Base-by-base conservation (phyloP, 2,329 filamentous ascomycete species). In the Colletotrichum destructivum region DNA sequence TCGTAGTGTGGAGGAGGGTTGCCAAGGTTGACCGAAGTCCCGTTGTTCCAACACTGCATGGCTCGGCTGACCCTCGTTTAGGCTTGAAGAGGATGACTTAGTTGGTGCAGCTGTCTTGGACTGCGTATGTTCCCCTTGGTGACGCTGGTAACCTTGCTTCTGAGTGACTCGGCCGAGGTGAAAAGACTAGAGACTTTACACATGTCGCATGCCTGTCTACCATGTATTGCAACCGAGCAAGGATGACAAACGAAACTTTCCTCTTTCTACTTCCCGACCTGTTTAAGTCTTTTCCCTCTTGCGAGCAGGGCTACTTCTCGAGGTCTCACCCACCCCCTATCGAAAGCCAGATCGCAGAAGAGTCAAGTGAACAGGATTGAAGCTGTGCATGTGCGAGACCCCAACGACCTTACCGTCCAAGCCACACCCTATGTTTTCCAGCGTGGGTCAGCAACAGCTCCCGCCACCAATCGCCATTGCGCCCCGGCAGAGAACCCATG, bases 391-490 rank as follows among this genome's bases (percentile, higher is more conserved):
- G 35, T 9, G 35, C 35, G 9, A 38, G 8, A 57, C n/a, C 35
- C 13, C n/a, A 51, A 55, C 8, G 8, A 2, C 31, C 31, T 13
- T 49, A 2, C 59, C 13, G 59, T 23, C 59, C 26, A n/a, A 18
- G n/a, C n/a, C 44, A 21, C 57, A 23, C n/a, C 9, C 26, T 2
- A 54, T 12, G 16, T 62, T 26, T 18, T 44, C 13, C 54, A 9
- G 16, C 21, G 8, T 59, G 55, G 38, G 35, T 42, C 55, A 42
- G 55, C 21, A 44, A 16, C 15, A 44, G 9, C 13, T n/a, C n/a
- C 38, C 26, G 21, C 38, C 56, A 26, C 56, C 56, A 59, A 59
- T 59, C 56, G 31, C 56, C 15, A 44, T 44, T 44, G 13, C 40
- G 31, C n/a, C 38, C 15, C 42, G 35, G 4, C 42, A 31, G n/a